Conservation (phyloP, 225 moss, liverwort and hornwort genomes). For the Pseudisothecium myosuroides region DNA sequence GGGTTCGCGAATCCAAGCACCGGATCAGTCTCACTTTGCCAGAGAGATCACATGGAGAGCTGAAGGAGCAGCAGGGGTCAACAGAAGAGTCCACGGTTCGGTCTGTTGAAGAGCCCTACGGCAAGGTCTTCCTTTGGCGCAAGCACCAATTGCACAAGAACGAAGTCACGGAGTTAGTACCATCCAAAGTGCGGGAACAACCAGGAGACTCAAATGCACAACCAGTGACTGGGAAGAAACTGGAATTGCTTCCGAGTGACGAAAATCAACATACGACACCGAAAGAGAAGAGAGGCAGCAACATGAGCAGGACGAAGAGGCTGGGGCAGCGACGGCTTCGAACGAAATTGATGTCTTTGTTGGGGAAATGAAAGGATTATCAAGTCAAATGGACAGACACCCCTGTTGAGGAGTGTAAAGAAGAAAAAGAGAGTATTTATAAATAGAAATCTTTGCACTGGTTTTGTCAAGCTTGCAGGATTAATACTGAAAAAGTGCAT, state of each 20-base stretch:
- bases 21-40: not conserved
- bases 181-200: not conserved
- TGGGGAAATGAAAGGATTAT: not conserved
- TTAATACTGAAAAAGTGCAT: not conserved
- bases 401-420: not conserved
- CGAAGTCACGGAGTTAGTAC: not conserved
- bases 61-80: not conserved
- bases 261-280: not conserved
- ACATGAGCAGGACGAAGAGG: not conserved
- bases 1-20: slow-evolving; percentile 3
- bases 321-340: not conserved
- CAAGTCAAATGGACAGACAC: not conserved
- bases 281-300: not conserved
- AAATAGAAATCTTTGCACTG: not conserved
- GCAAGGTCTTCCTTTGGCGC: not conserved
- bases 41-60: not conserved
- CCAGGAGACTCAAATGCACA: not conserved
- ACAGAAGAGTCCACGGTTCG: not conserved
- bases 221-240: not conserved
- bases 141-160: not conserved
- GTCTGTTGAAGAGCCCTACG: not conserved
- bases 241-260: not conserved
- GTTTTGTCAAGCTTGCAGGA: not conserved
- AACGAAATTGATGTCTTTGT: not conserved
- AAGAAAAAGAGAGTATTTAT: not conserved